Base-by-base conservation (phyloP, 257 asterid species). In the Scutellaria baicalensis region DNA sequence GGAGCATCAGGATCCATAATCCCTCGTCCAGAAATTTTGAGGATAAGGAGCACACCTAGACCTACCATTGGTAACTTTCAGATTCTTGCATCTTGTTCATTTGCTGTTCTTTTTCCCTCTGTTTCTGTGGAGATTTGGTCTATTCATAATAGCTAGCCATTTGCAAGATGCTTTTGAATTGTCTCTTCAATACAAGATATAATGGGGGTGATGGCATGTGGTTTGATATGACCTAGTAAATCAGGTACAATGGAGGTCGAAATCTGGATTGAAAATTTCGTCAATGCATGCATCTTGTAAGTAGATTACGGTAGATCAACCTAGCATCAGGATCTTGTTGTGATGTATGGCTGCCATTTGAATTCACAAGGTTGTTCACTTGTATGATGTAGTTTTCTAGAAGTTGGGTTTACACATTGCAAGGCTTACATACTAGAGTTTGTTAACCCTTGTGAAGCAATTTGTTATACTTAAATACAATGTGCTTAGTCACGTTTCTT, bases 21-120 rank as follows among this genome's bases (percentile, higher is more conserved):
- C 78, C 93, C 97, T 69, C 91, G 96, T 55, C 99, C 96, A 0
- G 99, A 93, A 64, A 91, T 93, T 80, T 81, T 90, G 65, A 93
- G 85, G 82, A 78, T 87, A 59, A 83, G 97, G 80, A 83, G 81
- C 56, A 89, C 94, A 27, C 96, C 99, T 71, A 81, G 97, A 74
- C 97, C 99, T 71, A 82, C 92, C 20, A 76, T 75, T 72, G 90
- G 99, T 91, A 89, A 83, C 17, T 70, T 42, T 73, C 75, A 27
- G 64, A 66, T 71, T 57, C 66, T 23, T 27, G 52, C 66, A 6
- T 36, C 7, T 39, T 49, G 59, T 42, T 16, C 33, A 16, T 57
- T 42, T 1, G 36, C 39, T 63, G 40, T 8, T 38, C 21, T 58
- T 13, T 13, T 70, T 57, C 44, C 11, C 42, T 64, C 50, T 66